Percentiles rank a stretch among this genome's conserved stretches.
These are phyloP conservation scores for Fusarium caatingaense DNA, from an alignment of 2,329 filamentous ascomycete species.

Conservation along the genomic window DNA sequence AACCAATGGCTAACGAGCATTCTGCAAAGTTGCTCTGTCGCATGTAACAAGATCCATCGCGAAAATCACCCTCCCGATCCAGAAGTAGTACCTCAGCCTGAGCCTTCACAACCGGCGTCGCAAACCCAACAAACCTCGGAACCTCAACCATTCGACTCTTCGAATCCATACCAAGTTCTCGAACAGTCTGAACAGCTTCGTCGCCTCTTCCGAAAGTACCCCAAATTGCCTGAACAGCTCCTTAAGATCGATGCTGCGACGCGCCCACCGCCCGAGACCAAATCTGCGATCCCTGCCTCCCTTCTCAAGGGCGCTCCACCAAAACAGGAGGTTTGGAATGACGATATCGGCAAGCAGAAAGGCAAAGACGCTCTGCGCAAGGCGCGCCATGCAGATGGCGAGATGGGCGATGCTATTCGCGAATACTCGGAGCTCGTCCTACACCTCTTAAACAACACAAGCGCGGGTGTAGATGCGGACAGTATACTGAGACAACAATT, in stretches of 20 bases:
- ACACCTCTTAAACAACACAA: slow-evolving; percentile 57
- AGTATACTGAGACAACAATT: slow-evolving; percentile 58
- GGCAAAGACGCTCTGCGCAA: slow-evolving; percentile 66
- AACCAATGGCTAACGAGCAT: neutral
- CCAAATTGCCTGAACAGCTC: slow-evolving; percentile 60
- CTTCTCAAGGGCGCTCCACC: slow-evolving; percentile 49
- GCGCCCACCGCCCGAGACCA: slow-evolving; percentile 55
- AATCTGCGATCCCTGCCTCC: slow-evolving; percentile 48
- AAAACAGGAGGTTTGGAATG: slow-evolving; percentile 64
- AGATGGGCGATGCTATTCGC: slow-evolving; percentile 68
- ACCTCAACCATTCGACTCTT: slow-evolving; percentile 35
- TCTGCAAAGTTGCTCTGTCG: slow-evolving; percentile 66
- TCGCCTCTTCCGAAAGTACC: slow-evolving; percentile 65
- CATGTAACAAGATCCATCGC: slow-evolving; percentile 65
- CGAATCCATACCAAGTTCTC: slow-evolving; percentile 63
- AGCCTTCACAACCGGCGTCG: slow-evolving; percentile 38
- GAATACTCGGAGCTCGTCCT: slow-evolving; percentile 70
- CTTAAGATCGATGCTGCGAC: slow-evolving; percentile 62
- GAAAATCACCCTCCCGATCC: slow-evolving; percentile 60
- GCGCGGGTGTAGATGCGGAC: slow-evolving; percentile 48
- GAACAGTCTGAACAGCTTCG: slow-evolving; percentile 62
- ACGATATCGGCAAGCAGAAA: slow-evolving; percentile 66
- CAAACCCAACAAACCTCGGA: neutral
- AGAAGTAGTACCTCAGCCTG: slow-evolving; percentile 14
- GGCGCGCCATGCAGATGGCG: slow-evolving; percentile 61